phyloP scores from a whole-genome alignment of 1,284 basidiomycete species.

The Trichosporon sp. region DNA sequence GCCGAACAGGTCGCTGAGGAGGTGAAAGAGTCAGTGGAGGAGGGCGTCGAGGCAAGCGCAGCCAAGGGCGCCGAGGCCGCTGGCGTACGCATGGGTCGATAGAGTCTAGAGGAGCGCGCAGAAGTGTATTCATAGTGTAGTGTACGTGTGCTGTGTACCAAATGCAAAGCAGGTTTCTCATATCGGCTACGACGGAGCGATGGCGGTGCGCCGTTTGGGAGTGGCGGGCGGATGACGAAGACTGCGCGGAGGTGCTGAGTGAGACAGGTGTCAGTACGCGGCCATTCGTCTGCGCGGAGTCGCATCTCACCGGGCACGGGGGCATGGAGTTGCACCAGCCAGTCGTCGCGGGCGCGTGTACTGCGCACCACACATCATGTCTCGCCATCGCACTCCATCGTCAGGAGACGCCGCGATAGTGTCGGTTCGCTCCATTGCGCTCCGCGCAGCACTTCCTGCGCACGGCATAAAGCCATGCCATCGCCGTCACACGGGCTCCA shows the following conservation, averaged over 20 bases:
- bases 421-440: background rate
- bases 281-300: background rate
- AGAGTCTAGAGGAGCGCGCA: background rate
- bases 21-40: background rate
- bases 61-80: constrained; percentile 11
- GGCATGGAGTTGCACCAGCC: background rate
- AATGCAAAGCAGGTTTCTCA: background rate
- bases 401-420: too few species aligned
- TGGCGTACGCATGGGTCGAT: background rate
- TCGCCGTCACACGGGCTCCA: too few species aligned
- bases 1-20: background rate
- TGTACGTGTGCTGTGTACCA: background rate
- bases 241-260: background rate
- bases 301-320: background rate
- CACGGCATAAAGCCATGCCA: too few species aligned
- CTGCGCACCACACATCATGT: background rate
- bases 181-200: too few species aligned
- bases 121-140: background rate
- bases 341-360: too few species aligned
- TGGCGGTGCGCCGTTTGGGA: background rate
- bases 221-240: too few species aligned
- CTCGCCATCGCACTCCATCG: background rate
- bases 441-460: background rate
- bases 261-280: background rate
- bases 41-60: constrained; percentile 5